Evolutionary conservation across 495 filamentous ascomycete genomes (phyloP).

Genomic region (Daldinia vernicosa): DNA sequence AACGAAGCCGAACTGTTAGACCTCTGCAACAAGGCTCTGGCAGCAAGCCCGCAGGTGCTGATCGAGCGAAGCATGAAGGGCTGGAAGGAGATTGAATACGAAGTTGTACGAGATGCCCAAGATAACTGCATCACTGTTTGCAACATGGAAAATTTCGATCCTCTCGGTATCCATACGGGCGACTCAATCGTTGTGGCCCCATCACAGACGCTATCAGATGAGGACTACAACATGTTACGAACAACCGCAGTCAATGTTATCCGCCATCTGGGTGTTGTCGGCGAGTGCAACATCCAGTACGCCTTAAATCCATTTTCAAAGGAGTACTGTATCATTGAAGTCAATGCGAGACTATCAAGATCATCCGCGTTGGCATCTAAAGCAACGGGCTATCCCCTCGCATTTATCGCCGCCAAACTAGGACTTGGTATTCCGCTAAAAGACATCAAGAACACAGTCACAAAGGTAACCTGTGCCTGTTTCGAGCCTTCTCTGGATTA

Average conservation of each 20-base stretch:
- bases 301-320: conserved; percentile 94
- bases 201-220: conserved; percentile 94
- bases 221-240: conserved; percentile 99
- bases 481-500: conserved; percentile 99
- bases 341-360: conserved; percentile 94
- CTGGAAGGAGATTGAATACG: conserved; percentile 99
- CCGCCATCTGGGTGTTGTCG: conserved; percentile 93
- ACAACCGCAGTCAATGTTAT: conserved; percentile 99
- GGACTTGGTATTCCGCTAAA: conserved; percentile 95
- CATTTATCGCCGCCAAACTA: conserved; percentile 95
- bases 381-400: conserved; percentile 94
- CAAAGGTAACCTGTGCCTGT: conserved; percentile 94
- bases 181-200: conserved; percentile 99
- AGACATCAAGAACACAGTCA: conserved; percentile 95
- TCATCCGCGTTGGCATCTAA: conserved; percentile 96
- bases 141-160: conserved; percentile 99
- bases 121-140: conserved; percentile 99
- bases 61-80: conserved; percentile 99
- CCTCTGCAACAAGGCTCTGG: conserved; percentile 93
- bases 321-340: conserved; percentile 99
- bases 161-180: conserved; percentile 96
- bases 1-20: conserved; percentile 86
- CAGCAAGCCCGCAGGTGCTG: conserved; percentile 92
- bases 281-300: conserved; percentile 99
- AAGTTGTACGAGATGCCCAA: conserved; percentile 93